Evolutionary conservation across 805 yeast genomes (phyloP).

Genomic region (Hanseniaspora pseudoguilliermondii): DNA sequence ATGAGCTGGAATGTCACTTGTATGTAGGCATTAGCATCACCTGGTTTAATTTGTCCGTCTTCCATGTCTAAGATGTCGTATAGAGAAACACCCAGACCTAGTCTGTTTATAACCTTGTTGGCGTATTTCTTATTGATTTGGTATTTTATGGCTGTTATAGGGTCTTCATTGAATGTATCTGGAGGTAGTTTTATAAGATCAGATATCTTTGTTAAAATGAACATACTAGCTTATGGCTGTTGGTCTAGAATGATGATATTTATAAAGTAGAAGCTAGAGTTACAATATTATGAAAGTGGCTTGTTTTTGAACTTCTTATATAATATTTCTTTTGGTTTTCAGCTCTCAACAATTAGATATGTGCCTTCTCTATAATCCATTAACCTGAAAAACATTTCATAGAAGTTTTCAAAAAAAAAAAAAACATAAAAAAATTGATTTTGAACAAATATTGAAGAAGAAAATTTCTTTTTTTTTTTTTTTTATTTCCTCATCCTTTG

Average conservation of each 20-base stretch:
- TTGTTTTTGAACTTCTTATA: no score
- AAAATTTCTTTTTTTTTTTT: neutral
- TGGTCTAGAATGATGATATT: neutral
- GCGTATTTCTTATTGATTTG: conserved; percentile 77
- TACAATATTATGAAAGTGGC: no score
- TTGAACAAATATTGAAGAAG: neutral
- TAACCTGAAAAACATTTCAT: neutral
- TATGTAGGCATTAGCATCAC: conserved; percentile 82
- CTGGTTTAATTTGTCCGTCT: conserved; percentile 83
- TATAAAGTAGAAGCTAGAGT: no score
- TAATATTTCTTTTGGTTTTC: neutral
- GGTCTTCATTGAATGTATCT: conserved; percentile 59
- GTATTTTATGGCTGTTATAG: conserved; percentile 58
- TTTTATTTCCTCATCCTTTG: neutral
- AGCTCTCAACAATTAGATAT: no score
- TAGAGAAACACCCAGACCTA: conserved; percentile 73
- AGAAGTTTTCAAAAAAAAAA: neutral
- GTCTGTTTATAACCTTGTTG: conserved; percentile 67
- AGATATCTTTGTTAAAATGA: conserved; percentile 63
- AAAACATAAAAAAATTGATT: neutral
- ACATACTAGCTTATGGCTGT: conserved; percentile 39
- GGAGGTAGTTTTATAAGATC: conserved; percentile 88
- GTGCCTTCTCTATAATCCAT: neutral
- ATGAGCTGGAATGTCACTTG: conserved; percentile 62
- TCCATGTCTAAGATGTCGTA: conserved; percentile 74